Percentiles rank a stretch among this genome's conserved stretches.
Conservation (phyloP, 768 basidiomycete species). For the Collybiopsis confluens region DNA sequence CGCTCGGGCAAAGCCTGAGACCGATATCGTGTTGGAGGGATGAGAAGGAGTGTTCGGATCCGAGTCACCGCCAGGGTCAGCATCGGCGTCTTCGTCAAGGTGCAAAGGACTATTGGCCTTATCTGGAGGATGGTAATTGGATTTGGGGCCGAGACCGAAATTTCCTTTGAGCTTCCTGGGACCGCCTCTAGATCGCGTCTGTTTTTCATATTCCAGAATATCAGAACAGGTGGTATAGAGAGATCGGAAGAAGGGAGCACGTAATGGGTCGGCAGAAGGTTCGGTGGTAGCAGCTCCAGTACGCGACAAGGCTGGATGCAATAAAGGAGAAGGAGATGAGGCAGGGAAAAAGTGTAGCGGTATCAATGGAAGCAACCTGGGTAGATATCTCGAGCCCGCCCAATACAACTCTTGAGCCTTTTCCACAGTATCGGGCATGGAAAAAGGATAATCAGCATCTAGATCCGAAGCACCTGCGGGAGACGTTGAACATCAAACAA, state of each 20-base stretch:
- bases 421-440: slow-evolving; percentile 5
- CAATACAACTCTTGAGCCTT: slow-evolving; percentile 51
- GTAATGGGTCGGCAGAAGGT: not conserved
- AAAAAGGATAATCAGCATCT: not conserved
- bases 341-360: slow-evolving; percentile 51
- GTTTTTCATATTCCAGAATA: slow-evolving; percentile 46
- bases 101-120: not conserved
- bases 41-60: not conserved
- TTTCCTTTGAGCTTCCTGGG: slow-evolving; percentile 1
- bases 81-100: not conserved
- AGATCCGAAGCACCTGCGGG: slow-evolving; percentile 9
- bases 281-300: not conserved
- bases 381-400: slow-evolving; percentile 55
- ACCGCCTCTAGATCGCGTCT: not conserved
- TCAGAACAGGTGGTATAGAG: slow-evolving; percentile 49
- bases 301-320: not conserved
- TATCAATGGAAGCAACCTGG: slow-evolving; percentile 50
- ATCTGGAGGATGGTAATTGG: not conserved
- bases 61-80: not conserved
- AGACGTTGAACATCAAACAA: slow-evolving; percentile 30
- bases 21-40: slow-evolving; percentile 19
- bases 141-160: not conserved
- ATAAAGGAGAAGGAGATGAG: not conserved
- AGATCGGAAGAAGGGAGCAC: slow-evolving; percentile 38
- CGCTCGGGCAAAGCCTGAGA: slow-evolving; percentile 40